Evolutionary conservation across 306 rosid genomes (phyloP), one percentile per base, ranked within the genome.

Genomic region (Urtica urens): DNA sequence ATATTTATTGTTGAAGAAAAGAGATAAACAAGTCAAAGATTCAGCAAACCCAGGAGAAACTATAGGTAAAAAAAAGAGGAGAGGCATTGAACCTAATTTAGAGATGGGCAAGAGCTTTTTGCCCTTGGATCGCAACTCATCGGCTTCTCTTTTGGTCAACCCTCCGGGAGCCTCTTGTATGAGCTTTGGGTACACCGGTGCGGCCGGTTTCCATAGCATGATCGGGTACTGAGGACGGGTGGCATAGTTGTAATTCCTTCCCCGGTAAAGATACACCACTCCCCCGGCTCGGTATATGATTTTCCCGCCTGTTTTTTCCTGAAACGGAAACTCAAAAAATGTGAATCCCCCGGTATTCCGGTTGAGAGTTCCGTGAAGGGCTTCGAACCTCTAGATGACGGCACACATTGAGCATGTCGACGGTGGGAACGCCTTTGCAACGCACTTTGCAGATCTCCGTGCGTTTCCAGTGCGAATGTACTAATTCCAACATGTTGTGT

Each of bases 141-240:
- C 81, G 26, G 95, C 95, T 79, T 84, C 87, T 38, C 51, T 79
- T 67, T 72, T 81, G 0, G 92, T 75, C 76, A 84, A 73, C 43
- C 95, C 95, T 53, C 70, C 97, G 1, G 97, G 95, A 61, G 94
- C 87, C 52, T 84, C 95, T 52, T 79, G 95, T 64, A 90, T 84
- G 62, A 90, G 95, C 69, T 90, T 90, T 21, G 97, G 97, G 64
- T 90, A 76, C 49, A 82, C 49, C 2, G 99, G 99, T 37, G 99
- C 72, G 15, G 99, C 95, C 51, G 99, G 99, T 68, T 85, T 90
- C 99, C 99, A 90, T 47, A 90, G 84, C 99, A 90, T 90, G 68
- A 85, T 64, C 10, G 95, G 99, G 70, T 79, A 90, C 66, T 77
- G 94, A 3, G 99, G 95, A 50, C 84, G 95, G 38, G 84, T 68